Evolutionary conservation across 345 rosid species (phyloP).

Genomic region (Mercurialis annua): DNA sequence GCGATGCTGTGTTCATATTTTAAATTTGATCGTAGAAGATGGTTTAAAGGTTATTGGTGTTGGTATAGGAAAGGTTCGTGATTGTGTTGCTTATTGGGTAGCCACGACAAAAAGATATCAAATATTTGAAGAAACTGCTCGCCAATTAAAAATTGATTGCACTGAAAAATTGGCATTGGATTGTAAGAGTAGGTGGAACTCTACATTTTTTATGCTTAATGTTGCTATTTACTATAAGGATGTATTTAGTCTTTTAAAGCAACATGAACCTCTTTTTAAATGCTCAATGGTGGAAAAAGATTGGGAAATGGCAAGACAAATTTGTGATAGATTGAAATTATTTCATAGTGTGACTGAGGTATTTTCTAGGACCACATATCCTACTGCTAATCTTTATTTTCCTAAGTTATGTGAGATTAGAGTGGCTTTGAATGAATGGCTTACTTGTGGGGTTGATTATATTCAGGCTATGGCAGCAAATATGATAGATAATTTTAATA

Average conservation of each 20-base stretch:
- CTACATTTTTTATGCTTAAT: constrained; percentile 19
- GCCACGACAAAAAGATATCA: constrained; percentile 4
- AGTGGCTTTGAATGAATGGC: not conserved
- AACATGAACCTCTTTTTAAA: not conserved
- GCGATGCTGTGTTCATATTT: not conserved
- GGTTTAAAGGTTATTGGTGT: constrained; percentile 5
- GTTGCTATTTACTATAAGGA: not conserved
- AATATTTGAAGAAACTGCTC: constrained; percentile 9
- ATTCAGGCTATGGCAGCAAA: too few relatives aligned
- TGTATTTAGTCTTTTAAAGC: constrained; percentile 1
- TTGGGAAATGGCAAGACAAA: constrained; percentile 13
- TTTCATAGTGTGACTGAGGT: not conserved
- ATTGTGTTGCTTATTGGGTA: constrained; percentile 18
- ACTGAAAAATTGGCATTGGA: constrained; percentile 17
- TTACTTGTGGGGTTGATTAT: too few relatives aligned
- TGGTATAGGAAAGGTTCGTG: constrained; percentile 16
- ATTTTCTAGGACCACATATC: not conserved
- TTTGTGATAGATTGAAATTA: not conserved
- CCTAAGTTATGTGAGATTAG: constrained; percentile 1
- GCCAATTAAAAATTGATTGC: not conserved
- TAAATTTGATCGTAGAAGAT: constrained; percentile 18
- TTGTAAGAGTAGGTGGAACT: too few relatives aligned
- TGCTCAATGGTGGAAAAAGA: constrained; percentile 8
- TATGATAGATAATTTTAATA: too few relatives aligned
- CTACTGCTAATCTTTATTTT: not conserved